Evolutionary conservation across 176 grass and related monocot genomes (phyloP).

Genomic region (Oryza meyeriana): DNA sequence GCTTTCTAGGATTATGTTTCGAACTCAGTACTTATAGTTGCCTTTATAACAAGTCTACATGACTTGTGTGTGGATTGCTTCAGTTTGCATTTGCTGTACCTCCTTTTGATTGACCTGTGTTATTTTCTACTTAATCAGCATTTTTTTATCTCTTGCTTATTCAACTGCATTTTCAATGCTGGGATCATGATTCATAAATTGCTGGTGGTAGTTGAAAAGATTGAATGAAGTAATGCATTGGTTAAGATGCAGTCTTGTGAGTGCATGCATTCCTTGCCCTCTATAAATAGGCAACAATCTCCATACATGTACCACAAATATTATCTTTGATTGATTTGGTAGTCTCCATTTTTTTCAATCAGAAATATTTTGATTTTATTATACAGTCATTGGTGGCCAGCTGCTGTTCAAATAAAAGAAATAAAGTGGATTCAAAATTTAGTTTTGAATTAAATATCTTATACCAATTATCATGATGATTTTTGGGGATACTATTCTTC

Average conservation of each 20-base stretch:
- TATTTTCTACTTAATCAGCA: not conserved
- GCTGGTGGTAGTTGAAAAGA: slow-evolving; percentile 1
- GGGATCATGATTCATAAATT: not conserved
- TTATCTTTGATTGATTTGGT: not conserved
- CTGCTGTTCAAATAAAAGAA: not conserved
- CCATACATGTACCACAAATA: not conserved
- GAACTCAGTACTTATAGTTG: not conserved
- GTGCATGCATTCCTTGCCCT: not conserved
- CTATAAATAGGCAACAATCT: slow-evolving; percentile 13
- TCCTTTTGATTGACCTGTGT: not conserved
- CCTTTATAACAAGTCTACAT: not conserved
- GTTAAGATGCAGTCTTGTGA: not conserved
- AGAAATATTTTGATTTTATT: not conserved
- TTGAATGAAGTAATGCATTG: slow-evolving; percentile 2
- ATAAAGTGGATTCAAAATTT: not conserved
- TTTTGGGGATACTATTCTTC: not conserved
- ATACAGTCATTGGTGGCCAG: not conserved
- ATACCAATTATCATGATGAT: not conserved
- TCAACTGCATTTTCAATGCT: not conserved
- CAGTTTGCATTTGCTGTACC: not conserved
- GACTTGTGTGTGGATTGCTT: not conserved
- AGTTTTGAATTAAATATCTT: not conserved
- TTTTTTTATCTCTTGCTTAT: not conserved
- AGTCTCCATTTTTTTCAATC: not conserved
- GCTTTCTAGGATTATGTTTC: not conserved